Evolutionary conservation across 106 monocot species (phyloP), one percentile per base, ranked within the genome.

Genomic region (Amphibolis antarctica): DNA sequence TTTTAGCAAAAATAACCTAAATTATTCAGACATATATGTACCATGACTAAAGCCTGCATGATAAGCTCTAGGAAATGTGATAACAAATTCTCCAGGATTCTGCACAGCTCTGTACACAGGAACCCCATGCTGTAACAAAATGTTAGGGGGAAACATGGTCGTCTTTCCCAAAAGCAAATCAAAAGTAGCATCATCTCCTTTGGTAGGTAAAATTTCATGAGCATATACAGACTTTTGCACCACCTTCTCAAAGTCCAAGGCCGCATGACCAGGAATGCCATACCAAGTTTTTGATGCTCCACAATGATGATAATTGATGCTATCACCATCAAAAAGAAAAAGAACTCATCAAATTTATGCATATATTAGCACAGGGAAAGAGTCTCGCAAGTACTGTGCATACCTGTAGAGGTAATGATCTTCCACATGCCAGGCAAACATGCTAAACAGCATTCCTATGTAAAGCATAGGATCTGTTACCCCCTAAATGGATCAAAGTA

Each of bases 381-480:
- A 26, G 5, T 27, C 59, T 15, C 12, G 36, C n/a, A 24, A 51
- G 50, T 58, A 28, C 36, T 24, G 13, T 21, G 42, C 9, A 63
- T 70, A 90, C 96, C 96, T 96, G 75, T 96, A 96, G 42, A 96
- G 65, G 67, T 84, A 96, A 68, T 96, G 96, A 71, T 96, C 96
- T 82, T 96, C 96, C 28, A 96, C 96, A 80, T 96, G 96, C 96
- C 96, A 96, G 13, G 96, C 89, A 68, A 96, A 96, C 82, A 96
- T 86, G 59, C 96, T 96, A 69, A 96, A 96, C 54, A 96, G 71
- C 96, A 96, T 96, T 54, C 96, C 96, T 46, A 96, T 90, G 77
- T 96, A 96, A 65, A 96, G 86, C 96, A 96, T 96, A 59, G 96
- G 96, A 64, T 96, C 90, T 42, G 96, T 96, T 62, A 96, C 86